phyloP scores from a whole-genome alignment of 257 asterid genomes.

The Cinchona pubescens region DNA sequence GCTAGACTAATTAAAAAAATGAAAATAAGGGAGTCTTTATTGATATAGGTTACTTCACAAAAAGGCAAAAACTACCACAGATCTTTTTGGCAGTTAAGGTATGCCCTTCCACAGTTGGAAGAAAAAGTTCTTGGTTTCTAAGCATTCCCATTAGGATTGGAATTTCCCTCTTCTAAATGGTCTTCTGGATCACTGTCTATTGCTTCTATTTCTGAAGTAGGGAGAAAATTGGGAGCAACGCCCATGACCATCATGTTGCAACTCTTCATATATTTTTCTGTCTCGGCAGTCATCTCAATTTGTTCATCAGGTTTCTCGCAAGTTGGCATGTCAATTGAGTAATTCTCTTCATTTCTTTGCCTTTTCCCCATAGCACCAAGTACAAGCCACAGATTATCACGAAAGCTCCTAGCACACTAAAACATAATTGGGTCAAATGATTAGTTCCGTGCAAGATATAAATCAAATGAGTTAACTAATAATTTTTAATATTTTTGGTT shows the following conservation, averaged over 20 bases:
- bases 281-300: background rate
- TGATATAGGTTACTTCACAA: too few species aligned
- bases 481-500: too few species aligned
- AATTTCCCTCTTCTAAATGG: conserved; percentile 5
- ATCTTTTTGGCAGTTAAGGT: too few species aligned
- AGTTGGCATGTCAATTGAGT: conserved; percentile 29
- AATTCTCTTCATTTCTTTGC: conserved; percentile 45
- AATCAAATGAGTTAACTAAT: too few species aligned
- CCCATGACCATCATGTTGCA: conserved; percentile 8
- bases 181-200: background rate
- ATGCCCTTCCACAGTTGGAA: background rate
- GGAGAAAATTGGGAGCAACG: conserved; percentile 3
- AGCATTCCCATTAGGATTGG: background rate
- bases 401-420: conserved; percentile 58
- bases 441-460: background rate
- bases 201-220: background rate
- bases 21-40: too few species aligned
- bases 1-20: too few species aligned
- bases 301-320: background rate
- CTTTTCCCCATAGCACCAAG: conserved; percentile 64
- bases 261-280: conserved; percentile 7
- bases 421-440: background rate
- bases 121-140: background rate
- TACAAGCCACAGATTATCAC: conserved; percentile 54
- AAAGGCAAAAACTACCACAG: too few species aligned